Conservation (phyloP, 2,329 filamentous ascomycete species). For the Penicillium sp. region DNA sequence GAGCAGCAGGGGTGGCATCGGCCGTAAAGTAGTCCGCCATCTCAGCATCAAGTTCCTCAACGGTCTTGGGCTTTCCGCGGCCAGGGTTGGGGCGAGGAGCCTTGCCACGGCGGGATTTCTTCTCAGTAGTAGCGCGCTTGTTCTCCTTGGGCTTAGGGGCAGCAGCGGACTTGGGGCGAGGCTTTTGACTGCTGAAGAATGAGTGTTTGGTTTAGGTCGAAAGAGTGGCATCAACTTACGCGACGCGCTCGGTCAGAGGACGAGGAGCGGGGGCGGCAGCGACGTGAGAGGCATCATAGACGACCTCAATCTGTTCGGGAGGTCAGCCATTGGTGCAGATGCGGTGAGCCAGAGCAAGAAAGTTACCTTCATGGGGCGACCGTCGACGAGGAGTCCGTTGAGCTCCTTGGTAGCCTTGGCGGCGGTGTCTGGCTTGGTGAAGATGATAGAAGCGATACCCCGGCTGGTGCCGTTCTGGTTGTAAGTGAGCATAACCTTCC, state of each 20-base stretch:
- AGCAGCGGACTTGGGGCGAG: slow-evolving; percentile 78
- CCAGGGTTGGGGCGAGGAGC: slow-evolving; percentile 54
- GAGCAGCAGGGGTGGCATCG: slow-evolving; percentile 41
- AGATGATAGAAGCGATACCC: slow-evolving; percentile 86
- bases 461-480: slow-evolving; percentile 88
- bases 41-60: slow-evolving; percentile 92
- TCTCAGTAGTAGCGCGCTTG: slow-evolving; percentile 6
- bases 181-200: slow-evolving; percentile 53
- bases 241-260: slow-evolving; percentile 78
- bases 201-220: slow-evolving; percentile 15
- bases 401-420: slow-evolving; percentile 77
- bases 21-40: slow-evolving; percentile 89
- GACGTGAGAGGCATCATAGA: slow-evolving; percentile 72
- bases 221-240: slow-evolving; percentile 48
- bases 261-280: slow-evolving; percentile 65
- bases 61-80: slow-evolving; percentile 77
- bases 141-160: slow-evolving; percentile 60
- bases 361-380: slow-evolving; percentile 79
- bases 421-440: slow-evolving; percentile 75
- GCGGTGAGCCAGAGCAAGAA: slow-evolving; percentile 9
- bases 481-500: slow-evolving; percentile 86
- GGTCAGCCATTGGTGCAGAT: slow-evolving; percentile 11
- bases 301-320: slow-evolving; percentile 71
- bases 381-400: slow-evolving; percentile 87
- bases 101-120: slow-evolving; percentile 33